Evolutionary conservation across 176 grass and related monocot species (phyloP), one percentile per base, ranked within the genome.

Genomic region (Rhynchospora pubera): DNA sequence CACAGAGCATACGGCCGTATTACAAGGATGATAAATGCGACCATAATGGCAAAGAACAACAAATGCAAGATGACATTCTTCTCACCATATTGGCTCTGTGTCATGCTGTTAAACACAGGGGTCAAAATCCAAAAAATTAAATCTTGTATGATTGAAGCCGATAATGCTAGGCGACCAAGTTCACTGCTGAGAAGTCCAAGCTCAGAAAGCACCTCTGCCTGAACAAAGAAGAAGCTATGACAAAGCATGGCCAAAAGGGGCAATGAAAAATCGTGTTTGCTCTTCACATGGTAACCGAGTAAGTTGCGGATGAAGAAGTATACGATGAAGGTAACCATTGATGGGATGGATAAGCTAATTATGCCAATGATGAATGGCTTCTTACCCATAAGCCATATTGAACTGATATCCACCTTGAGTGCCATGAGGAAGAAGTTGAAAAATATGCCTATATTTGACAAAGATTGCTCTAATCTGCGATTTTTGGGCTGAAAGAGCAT

Each of bases 1-100:
- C 61, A 83, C 81, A 48, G 24, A 59, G 52, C 53, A 14, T 71
- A 83, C 0, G 81, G 81, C n/a, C 81, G 65, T 18, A 83, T n/a
- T 59, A 70, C 13, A 22, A 83, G 9, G 18, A 83, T 39, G 44
- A 71, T 71, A 43, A 83, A 59, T 8, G 53, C 13, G 32, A 83
- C 23, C 51, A 83, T 15, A 58, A 22, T 24, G 61, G 26, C 6
- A 44, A 44, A 56, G 26, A 58, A 79, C 5, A 79, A 1, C 16
- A 79, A 79, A 42, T 39, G 9, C 52, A 42, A n/a, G 4, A 59
- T 10, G 77, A 57, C 55, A 48, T 58, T 57, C 9, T n/a, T 23
- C 77, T 13, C 16, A 5, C 57, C 24, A 5, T 60, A 34, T 30
- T 45, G 52, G 26, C 55, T 34, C 26, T 79, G 77, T 5, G 26